phyloP scores from a whole-genome alignment of 129 eudicot species.

The Apium graveolens region DNA sequence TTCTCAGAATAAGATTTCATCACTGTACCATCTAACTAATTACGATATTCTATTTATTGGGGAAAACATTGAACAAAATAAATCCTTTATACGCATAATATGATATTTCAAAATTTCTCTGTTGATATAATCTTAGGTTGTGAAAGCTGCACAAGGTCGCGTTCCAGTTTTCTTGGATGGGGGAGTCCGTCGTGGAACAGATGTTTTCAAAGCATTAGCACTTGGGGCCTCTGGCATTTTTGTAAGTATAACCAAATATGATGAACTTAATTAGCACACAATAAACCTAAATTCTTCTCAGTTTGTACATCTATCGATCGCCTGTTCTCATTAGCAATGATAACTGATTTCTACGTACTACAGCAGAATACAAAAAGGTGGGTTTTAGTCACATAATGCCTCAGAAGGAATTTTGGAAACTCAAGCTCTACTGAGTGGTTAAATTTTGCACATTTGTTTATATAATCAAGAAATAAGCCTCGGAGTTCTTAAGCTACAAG shows the following conservation, averaged over 20 bases:
- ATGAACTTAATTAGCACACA: not conserved
- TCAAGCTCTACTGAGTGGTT: not conserved
- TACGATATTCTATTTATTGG: not conserved
- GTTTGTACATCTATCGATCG: not conserved
- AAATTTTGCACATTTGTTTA: not conserved
- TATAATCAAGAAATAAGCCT: not conserved
- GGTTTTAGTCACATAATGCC: not conserved
- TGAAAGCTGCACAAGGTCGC: conserved; percentile 91
- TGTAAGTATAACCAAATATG: conserved; percentile 40
- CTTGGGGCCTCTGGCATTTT: conserved; percentile 93
- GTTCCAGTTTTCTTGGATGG: conserved; percentile 93
- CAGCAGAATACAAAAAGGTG: not conserved
- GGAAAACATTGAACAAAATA: not conserved
- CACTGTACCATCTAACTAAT: not conserved
- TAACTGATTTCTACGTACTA: not conserved
- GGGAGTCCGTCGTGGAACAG: conserved; percentile 97
- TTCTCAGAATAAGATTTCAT: not conserved
- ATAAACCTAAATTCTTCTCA: not conserved
- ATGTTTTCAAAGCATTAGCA: conserved; percentile 93
- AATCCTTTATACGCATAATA: not conserved
- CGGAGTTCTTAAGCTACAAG: not conserved
- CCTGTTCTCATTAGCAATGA: not conserved
- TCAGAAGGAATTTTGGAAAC: not conserved
- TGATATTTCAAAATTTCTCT: not conserved
- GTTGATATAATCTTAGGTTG: conserved; percentile 38